Percentiles rank a stretch among this genome's conserved stretches.
phyloP scores from a whole-genome alignment of 2,329 filamentous ascomycete genomes.

The Rugonectria rugulosa region DNA sequence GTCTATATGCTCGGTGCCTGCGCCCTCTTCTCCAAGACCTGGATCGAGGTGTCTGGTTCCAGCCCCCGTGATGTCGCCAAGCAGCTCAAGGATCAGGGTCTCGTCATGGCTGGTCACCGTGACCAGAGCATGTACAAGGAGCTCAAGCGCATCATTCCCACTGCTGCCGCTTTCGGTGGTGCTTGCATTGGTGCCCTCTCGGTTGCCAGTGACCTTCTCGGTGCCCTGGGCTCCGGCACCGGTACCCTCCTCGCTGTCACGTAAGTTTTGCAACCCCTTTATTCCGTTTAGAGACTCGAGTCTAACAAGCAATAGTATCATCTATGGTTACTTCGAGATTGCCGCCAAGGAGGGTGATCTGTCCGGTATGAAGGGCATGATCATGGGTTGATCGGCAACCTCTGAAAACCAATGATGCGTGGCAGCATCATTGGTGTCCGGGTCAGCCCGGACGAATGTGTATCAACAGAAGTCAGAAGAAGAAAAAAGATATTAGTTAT shows the following conservation, averaged over 20 bases:
- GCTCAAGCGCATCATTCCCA: conserved; percentile 98
- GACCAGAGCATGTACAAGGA: conserved; percentile 99
- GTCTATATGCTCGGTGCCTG: conserved; percentile 98
- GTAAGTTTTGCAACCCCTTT: conserved; percentile 65
- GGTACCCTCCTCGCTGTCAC: conserved; percentile 98
- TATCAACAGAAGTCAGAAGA: conserved; percentile 39
- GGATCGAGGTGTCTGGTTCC: conserved; percentile 99
- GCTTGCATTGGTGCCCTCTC: conserved; percentile 98
- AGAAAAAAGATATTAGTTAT: conserved; percentile 40
- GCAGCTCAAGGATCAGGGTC: conserved; percentile 99
- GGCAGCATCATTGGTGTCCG: conserved; percentile 29
- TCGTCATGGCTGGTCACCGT: conserved; percentile 99
- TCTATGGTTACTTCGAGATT: conserved; percentile 99
- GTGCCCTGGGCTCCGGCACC: conserved; percentile 94
- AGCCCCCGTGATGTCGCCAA: conserved; percentile 98
- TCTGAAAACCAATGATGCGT: conserved; percentile 25
- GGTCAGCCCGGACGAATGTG: conserved; percentile 30
- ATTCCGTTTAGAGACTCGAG: background rate
- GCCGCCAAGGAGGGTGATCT: conserved; percentile 98
- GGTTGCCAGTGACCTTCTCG: conserved; percentile 93
- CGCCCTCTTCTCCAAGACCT: conserved; percentile 99
- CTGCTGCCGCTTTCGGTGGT: conserved; percentile 96
- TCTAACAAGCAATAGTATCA: conserved; percentile 74
- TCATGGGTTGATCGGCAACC: conserved; percentile 65
- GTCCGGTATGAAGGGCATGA: conserved; percentile 78